Conservation (phyloP, 2,329 filamentous ascomycete genomes). For the Arthrobotrys pseudoclavata region DNA sequence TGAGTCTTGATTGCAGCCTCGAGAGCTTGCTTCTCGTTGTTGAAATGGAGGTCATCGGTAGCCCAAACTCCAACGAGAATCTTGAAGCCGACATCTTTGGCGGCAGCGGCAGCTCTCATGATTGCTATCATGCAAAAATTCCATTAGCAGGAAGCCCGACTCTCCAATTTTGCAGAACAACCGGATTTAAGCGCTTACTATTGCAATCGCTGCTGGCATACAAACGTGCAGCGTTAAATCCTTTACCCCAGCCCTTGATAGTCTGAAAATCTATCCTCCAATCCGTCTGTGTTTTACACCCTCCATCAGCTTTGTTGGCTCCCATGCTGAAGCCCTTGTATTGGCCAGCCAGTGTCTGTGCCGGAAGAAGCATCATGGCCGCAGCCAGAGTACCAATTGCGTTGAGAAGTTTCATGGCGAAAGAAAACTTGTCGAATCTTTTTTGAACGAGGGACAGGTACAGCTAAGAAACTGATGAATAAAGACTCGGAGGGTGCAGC, state of each 20-base stretch:
- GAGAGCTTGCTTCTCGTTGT: conserved; percentile 74
- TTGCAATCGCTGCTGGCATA: conserved; percentile 78
- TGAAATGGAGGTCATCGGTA: conserved; percentile 74
- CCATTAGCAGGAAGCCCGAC: background rate
- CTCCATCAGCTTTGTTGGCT: conserved; percentile 63
- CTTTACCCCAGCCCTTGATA: conserved; percentile 63
- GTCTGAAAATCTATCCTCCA: conserved; percentile 66
- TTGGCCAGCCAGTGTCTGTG: conserved; percentile 33
- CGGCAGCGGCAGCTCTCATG: conserved; percentile 36
- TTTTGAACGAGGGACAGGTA: conserved; percentile 3
- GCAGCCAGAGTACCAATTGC: conserved; percentile 24
- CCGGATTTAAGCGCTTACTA: conserved; percentile 62
- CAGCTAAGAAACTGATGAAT: background rate
- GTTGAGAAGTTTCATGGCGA: conserved; percentile 27
- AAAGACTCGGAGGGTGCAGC: background rate
- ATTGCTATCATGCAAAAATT: conserved; percentile 37
- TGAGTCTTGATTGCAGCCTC: conserved; percentile 63
- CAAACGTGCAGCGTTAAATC: conserved; percentile 67
- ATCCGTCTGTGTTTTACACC: conserved; percentile 66
- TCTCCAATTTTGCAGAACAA: background rate
- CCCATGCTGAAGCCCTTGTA: conserved; percentile 56
- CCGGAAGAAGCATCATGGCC: conserved; percentile 42
- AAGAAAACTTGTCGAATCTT: background rate
- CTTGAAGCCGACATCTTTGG: conserved; percentile 21
- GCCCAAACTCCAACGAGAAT: conserved; percentile 67